Percentiles rank a stretch among this genome's conserved stretches.
These are phyloP conservation scores for Geotrichum bryndzae DNA, from an alignment of 1,139 yeast genomes.

Conservation along the genomic window DNA sequence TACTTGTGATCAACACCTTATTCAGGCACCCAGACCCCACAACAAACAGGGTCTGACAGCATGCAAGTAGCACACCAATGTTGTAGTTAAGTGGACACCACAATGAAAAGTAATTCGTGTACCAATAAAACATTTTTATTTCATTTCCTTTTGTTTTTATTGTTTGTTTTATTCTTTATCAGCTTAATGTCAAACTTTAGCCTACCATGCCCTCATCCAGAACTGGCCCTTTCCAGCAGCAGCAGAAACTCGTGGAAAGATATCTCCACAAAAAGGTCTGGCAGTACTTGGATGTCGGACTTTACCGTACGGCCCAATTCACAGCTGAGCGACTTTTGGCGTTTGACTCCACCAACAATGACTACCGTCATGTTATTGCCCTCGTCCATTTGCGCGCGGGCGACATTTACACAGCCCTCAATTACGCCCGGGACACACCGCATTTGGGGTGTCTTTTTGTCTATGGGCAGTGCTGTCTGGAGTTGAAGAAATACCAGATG, in stretches of 20 bases:
- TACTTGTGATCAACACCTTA: not conserved
- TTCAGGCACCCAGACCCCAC: not conserved
- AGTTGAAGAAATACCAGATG: constrained; percentile 50
- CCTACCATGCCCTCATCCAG: not conserved
- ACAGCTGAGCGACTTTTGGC: constrained; percentile 73
- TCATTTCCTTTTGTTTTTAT: not conserved
- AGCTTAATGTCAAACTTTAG: not conserved
- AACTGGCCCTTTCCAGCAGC: not conserved
- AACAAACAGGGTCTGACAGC: not conserved
- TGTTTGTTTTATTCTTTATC: not conserved
- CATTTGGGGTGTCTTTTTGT: constrained; percentile 70
- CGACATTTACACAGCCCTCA: constrained; percentile 51
- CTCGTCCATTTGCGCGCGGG: constrained; percentile 51
- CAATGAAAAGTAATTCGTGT: not conserved
- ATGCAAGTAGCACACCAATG: not conserved
- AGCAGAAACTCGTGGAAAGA: constrained; percentile 4
- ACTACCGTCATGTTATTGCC: constrained; percentile 59
- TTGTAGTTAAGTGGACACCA: not conserved
- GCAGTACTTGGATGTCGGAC: constrained; percentile 69
- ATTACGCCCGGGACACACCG: constrained; percentile 33
- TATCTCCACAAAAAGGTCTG: constrained; percentile 38
- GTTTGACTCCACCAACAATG: constrained; percentile 44
- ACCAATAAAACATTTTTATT: not conserved
- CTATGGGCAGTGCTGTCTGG: constrained; percentile 59
- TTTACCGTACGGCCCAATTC: constrained; percentile 68